phyloP scores from a whole-genome alignment of 495 filamentous ascomycete genomes.

The Penicillium chermesinum region DNA sequence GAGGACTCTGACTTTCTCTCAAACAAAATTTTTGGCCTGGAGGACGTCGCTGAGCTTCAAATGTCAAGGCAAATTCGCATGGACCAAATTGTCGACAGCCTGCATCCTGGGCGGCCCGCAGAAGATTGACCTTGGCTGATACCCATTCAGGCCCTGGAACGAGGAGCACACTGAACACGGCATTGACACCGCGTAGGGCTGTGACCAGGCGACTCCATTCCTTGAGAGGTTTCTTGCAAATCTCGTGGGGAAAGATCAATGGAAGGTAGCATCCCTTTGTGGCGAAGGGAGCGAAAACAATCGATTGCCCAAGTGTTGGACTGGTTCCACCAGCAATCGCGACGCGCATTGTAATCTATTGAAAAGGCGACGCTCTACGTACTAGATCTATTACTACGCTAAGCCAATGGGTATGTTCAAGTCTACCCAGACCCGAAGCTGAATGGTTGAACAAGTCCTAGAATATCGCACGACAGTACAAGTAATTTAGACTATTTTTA shows the following conservation, averaged over 20 bases:
- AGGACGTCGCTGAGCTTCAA: constrained; percentile 9
- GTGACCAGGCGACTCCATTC: constrained; percentile 4
- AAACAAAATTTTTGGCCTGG: constrained; percentile 6
- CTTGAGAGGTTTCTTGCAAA: neutral
- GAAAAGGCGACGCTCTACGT: too few species aligned
- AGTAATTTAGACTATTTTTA: too few species aligned
- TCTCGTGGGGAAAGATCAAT: neutral
- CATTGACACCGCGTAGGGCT: constrained; percentile 19
- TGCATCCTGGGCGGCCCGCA: constrained; percentile 24
- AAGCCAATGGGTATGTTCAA: too few species aligned
- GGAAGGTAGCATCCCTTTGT: constrained; percentile 16
- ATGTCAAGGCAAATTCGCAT: constrained; percentile 21
- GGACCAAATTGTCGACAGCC: constrained; percentile 30
- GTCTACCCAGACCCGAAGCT: too few species aligned
- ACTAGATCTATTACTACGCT: too few species aligned
- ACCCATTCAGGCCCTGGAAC: constrained; percentile 17
- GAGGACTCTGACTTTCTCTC: constrained; percentile 21
- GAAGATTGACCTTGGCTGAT: constrained; percentile 22
- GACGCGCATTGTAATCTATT: neutral
- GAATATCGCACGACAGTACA: too few species aligned
- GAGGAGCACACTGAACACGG: constrained; percentile 20
- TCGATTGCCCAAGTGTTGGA: constrained; percentile 15
- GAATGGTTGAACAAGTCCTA: too few species aligned
- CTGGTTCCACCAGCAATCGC: constrained; percentile 21
- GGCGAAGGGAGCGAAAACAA: constrained; percentile 13